Conservation (phyloP, 805 yeast genomes). For the Cyberlindnera veronae region DNA sequence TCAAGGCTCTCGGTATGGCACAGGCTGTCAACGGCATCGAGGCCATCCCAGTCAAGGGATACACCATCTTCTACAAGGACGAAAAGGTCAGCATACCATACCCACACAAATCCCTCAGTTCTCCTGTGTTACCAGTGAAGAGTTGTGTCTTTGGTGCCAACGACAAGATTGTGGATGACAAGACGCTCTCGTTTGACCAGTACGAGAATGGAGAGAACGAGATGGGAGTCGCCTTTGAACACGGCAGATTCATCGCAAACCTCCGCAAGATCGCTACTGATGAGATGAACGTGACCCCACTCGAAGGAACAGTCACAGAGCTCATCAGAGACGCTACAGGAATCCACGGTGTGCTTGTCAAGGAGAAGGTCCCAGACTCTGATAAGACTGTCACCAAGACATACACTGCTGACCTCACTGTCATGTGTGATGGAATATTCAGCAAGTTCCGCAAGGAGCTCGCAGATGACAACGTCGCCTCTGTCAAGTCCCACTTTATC, state of each 20-base stretch:
- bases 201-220: slow-evolving; percentile 59
- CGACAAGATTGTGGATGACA: slow-evolving; percentile 50
- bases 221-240: slow-evolving; percentile 86
- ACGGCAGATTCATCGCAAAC: slow-evolving; percentile 81
- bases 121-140: slow-evolving; percentile 47
- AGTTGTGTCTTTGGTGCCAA: slow-evolving; percentile 55
- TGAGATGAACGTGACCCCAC: slow-evolving; percentile 71
- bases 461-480: slow-evolving; percentile 57
- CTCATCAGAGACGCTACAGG: slow-evolving; percentile 52
- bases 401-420: slow-evolving; percentile 60
- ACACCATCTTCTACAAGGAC: slow-evolving; percentile 67
- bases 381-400: slow-evolving; percentile 27
- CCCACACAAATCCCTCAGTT: slow-evolving; percentile 55
- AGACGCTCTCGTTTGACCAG: slow-evolving; percentile 38
- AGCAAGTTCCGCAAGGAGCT: slow-evolving; percentile 85
- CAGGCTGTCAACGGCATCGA: slow-evolving; percentile 70
- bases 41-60: slow-evolving; percentile 77
- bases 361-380: slow-evolving; percentile 40
- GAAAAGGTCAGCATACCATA: slow-evolving; percentile 61
- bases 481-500: slow-evolving; percentile 77
- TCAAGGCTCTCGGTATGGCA: slow-evolving; percentile 78
- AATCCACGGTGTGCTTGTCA: slow-evolving; percentile 76
- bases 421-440: slow-evolving; percentile 90
- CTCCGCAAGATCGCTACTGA: slow-evolving; percentile 64
- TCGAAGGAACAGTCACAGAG: slow-evolving; percentile 81